Percentiles rank a stretch among this genome's conserved stretches.
Conservation (phyloP, 2,329 filamentous ascomycete genomes). For the Fusarium newnesense region DNA sequence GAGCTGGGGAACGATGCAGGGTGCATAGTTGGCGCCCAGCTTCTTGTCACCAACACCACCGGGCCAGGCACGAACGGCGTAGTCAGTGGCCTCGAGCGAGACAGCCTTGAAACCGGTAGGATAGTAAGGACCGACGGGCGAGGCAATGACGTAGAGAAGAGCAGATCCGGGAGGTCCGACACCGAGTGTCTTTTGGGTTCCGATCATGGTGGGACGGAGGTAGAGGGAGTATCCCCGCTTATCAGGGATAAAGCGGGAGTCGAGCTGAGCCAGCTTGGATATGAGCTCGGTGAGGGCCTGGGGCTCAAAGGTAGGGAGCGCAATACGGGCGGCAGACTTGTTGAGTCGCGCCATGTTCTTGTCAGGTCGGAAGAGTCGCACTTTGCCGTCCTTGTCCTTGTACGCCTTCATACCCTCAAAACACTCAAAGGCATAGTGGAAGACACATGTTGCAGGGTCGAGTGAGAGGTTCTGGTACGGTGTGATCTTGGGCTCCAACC, state of each 20-base stretch:
- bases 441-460: slow-evolving; percentile 94
- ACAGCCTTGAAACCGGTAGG: slow-evolving; percentile 98
- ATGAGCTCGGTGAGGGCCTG: slow-evolving; percentile 83
- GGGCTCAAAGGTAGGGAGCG: slow-evolving; percentile 85
- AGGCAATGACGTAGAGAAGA: slow-evolving; percentile 93
- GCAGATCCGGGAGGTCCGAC: slow-evolving; percentile 93
- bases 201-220: slow-evolving; percentile 95
- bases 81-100: slow-evolving; percentile 93
- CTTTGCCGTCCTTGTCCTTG: slow-evolving; percentile 81
- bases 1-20: slow-evolving; percentile 95
- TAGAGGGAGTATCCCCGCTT: slow-evolving; percentile 93
- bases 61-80: slow-evolving; percentile 96
- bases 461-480: slow-evolving; percentile 98
- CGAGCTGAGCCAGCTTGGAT: slow-evolving; percentile 79
- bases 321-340: slow-evolving; percentile 89
- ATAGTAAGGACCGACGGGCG: slow-evolving; percentile 97
- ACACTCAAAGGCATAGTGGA: slow-evolving; percentile 98
- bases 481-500: slow-evolving; percentile 83
- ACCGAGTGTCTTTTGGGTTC: slow-evolving; percentile 92
- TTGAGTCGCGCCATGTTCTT: slow-evolving; percentile 97
- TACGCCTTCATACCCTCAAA: slow-evolving; percentile 99
- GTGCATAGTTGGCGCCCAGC: slow-evolving; percentile 98
- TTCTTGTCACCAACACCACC: slow-evolving; percentile 98
- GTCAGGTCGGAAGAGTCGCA: slow-evolving; percentile 92
- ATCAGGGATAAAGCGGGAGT: slow-evolving; percentile 89